Percentiles rank a stretch among this genome's conserved stretches.
Conservation (phyloP, 768 basidiomycete species). For the Rhodotorula paludigena region DNA sequence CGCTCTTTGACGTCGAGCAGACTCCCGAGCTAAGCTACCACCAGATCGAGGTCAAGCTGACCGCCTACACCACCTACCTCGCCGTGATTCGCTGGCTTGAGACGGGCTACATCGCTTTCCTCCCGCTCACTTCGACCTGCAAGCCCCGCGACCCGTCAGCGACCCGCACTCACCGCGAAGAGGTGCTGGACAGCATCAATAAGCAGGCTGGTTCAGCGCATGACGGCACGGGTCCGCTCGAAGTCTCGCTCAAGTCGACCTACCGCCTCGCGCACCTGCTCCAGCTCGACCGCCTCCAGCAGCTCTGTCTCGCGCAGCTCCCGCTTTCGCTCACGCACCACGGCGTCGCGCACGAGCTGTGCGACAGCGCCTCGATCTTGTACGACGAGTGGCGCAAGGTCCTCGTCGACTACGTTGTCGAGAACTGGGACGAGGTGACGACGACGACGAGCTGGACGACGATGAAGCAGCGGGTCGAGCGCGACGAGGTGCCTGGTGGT, state of each 20-base stretch:
- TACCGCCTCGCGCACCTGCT: conserved; percentile 19
- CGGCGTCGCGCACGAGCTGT: conserved; percentile 2
- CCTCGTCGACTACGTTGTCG: neutral
- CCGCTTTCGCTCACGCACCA: neutral
- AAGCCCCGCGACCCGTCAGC: neutral
- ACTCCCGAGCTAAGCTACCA: neutral
- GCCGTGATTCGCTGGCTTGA: neutral
- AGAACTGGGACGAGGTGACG: neutral
- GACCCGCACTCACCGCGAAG: too few species aligned
- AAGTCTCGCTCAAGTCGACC: conserved; percentile 6
- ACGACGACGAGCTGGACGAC: neutral
- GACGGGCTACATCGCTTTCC: conserved; percentile 1
- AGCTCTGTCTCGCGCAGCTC: neutral
- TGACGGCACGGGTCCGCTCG: neutral
- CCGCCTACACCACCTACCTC: conserved; percentile 9
- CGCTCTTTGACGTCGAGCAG: too few species aligned
- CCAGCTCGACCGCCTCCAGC: too few species aligned
- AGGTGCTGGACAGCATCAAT: neutral
- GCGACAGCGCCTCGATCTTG: neutral
- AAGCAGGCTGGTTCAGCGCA: too few species aligned
- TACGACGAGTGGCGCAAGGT: neutral
- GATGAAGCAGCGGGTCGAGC: neutral
- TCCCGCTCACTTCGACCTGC: neutral
- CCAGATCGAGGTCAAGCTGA: neutral
- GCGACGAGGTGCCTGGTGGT: neutral